phyloP scores from a whole-genome alignment of 2,329 filamentous ascomycete species.

The Pseudogymnoascus sp. region DNA sequence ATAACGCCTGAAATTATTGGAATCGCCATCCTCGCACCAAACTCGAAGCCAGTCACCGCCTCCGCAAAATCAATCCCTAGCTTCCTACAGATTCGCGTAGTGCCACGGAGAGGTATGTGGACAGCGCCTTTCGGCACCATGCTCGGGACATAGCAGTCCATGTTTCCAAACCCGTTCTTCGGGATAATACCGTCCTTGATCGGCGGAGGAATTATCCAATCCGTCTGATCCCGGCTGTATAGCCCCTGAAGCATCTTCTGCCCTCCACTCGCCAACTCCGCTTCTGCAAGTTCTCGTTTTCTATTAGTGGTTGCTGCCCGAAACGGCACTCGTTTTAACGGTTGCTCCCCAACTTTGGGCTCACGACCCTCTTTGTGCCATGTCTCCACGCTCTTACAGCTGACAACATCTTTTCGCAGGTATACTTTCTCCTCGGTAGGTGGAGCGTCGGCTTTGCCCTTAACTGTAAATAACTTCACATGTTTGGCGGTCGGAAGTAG shows the following conservation, averaged over 20 bases:
- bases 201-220: conserved; percentile 88
- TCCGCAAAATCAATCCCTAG: conserved; percentile 85
- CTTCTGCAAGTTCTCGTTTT: conserved; percentile 81
- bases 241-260: conserved; percentile 80
- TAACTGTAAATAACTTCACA: conserved; percentile 66
- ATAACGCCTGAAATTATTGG: conserved; percentile 88
- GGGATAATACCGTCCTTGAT: conserved; percentile 81
- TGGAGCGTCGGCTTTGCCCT: conserved; percentile 63
- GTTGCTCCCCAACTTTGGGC: conserved; percentile 59
- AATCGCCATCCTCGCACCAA: conserved; percentile 87
- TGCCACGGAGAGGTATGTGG: conserved; percentile 73
- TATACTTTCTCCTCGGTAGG: conserved; percentile 77
- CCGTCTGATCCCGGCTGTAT: conserved; percentile 77
- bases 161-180: conserved; percentile 92
- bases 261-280: conserved; percentile 63
- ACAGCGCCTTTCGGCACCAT: conserved; percentile 84
- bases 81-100: conserved; percentile 71
- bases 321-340: conserved; percentile 81
- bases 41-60: conserved; percentile 93
- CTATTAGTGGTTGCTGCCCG: conserved; percentile 83
- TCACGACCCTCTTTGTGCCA: conserved; percentile 96
- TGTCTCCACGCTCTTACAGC: conserved; percentile 85
- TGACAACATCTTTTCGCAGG: conserved; percentile 67
- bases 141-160: conserved; percentile 86
- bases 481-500: conserved; percentile 59